Percentiles rank a stretch among this genome's conserved stretches.
Evolutionary conservation across 805 yeast genomes (phyloP).

Genomic region (Candida suzukii): DNA sequence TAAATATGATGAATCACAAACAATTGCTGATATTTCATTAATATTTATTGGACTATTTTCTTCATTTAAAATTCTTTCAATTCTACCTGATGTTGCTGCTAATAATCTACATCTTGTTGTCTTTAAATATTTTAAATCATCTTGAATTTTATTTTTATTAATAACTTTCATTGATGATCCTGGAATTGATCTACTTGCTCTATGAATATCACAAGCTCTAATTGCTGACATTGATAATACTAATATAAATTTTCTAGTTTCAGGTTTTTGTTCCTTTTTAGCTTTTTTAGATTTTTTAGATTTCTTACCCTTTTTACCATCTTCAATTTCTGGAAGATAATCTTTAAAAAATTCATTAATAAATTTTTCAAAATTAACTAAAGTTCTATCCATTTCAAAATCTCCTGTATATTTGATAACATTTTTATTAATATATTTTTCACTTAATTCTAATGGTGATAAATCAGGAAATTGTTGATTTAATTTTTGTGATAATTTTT

Average conservation of each 20-base stretch:
- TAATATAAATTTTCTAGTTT: slow-evolving; percentile 37
- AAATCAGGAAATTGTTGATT: slow-evolving; percentile 56
- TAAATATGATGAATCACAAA: slow-evolving; percentile 55
- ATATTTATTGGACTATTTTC: slow-evolving; percentile 33
- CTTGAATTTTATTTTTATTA: slow-evolving; percentile 63
- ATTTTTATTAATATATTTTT: slow-evolving; percentile 45
- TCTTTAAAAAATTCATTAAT: slow-evolving; percentile 42
- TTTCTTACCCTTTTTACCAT: slow-evolving; percentile 22
- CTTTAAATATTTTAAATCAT: slow-evolving; percentile 44
- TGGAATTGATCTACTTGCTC: slow-evolving; percentile 43
- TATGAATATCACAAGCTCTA: slow-evolving; percentile 78
- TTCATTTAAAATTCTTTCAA: slow-evolving; percentile 37
- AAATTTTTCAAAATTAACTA: slow-evolving; percentile 51
- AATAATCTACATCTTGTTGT: slow-evolving; percentile 42
- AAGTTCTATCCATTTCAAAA: slow-evolving; percentile 43
- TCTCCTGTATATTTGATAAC: slow-evolving; percentile 58
- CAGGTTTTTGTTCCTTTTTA: slow-evolving; percentile 19
- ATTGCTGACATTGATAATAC: slow-evolving; percentile 70
- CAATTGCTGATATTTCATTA: slow-evolving; percentile 42
- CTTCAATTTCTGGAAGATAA: slow-evolving; percentile 27
- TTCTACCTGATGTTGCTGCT: slow-evolving; percentile 60
- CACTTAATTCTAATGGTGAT: slow-evolving; percentile 70
- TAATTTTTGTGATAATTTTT: slow-evolving; percentile 56
- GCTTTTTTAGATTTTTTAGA: slow-evolving; percentile 19
- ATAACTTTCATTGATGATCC: slow-evolving; percentile 61